Percentiles rank a stretch among this genome's conserved stretches.
Evolutionary conservation across 2,329 filamentous ascomycete species (phyloP).

Genomic region (Teratosphaeriaceae sp.): DNA sequence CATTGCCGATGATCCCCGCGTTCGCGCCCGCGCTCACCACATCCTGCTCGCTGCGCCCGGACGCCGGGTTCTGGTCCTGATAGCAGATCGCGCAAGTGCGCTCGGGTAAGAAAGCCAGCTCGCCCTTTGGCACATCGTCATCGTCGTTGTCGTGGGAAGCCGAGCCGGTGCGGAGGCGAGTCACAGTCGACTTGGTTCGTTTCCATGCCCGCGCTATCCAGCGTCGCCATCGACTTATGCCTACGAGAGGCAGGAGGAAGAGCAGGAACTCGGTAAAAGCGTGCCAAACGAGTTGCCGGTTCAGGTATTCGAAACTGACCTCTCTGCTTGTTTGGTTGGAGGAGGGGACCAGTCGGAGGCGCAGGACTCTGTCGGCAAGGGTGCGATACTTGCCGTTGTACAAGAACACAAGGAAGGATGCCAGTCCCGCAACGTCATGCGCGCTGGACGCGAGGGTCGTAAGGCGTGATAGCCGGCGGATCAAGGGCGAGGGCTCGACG

Average conservation of each 20-base stretch:
- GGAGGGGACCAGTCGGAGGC: conserved; percentile 75
- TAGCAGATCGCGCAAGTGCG: conserved; percentile 97
- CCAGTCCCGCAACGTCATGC: conserved; percentile 75
- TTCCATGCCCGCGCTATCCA: conserved; percentile 87
- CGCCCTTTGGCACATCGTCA: conserved; percentile 40
- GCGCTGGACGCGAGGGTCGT: conserved; percentile 63
- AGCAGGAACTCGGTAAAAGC: conserved; percentile 99
- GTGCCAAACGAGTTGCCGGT: conserved; percentile 97
- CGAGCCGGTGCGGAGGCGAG: conserved; percentile 36
- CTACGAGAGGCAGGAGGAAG: conserved; percentile 93
- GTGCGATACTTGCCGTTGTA: conserved; percentile 88
- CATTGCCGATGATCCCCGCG: conserved; percentile 72
- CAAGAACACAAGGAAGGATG: conserved; percentile 85
- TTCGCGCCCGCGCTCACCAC: conserved; percentile 54
- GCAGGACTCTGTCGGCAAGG: conserved; percentile 74
- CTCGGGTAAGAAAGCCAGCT: conserved; percentile 81
- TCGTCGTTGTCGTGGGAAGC: conserved; percentile 45
- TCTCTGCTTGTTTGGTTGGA: conserved; percentile 81
- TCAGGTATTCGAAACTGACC: conserved; percentile 95
- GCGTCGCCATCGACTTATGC: conserved; percentile 84
- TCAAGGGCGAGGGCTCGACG: conserved; percentile 40
- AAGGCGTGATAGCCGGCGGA: conserved; percentile 56
- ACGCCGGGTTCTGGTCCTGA: conserved; percentile 75
- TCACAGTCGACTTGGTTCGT: conserved; percentile 59
- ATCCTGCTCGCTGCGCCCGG: conserved; percentile 60